Evolutionary conservation across 129 eudicot species (phyloP), one percentile per base, ranked within the genome.

Genomic region (Flaveria ramosissima): DNA sequence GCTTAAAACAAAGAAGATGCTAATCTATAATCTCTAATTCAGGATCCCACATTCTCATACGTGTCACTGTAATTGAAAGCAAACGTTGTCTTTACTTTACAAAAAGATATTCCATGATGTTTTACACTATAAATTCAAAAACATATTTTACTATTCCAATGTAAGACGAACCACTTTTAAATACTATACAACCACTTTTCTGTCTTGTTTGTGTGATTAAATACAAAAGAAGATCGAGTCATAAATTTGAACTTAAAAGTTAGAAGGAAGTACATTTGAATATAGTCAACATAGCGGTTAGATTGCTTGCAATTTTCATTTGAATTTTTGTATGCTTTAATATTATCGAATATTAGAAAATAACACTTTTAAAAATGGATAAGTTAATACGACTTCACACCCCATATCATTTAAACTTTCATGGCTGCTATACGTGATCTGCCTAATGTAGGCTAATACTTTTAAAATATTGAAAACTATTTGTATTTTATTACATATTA

Each of bases 221-320:
- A 36, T 32, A 64, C 55, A n/a, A 27, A 3, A 20, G 72, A 23
- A 59, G 61, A 9, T 62, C 20, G 4, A 42, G 51, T 26, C 79
- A 53, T 15, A 55, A 53, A 73, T 73, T 80, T 55, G 63, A 51
- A 7, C 45, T 66, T 48, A 21, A 53, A 72, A 19, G 51, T 14
- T 11, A 50, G 50, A 63, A 65, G 52, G 80, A 51, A 21, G 16
- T 21, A 51, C 15, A 65, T 65, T 65, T 21, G 52, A 80, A 80
- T 52, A 7, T 68, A 26, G 79, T 73, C 32, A 66, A 73, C 55
- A 36, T 66, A 80, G 83, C 83, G 83, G 83, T 66, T 66, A 80
- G 73, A 26, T 52, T 53, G 48, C 9, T 30, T 20, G 61, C 61
- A 27, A 6, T 53, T 78, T 57, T 27, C 52, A 53, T 73, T 73